Evolutionary conservation across 176 grass and related monocot species (phyloP), one percentile per base, ranked within the genome.

Genomic region (Musa troglodytarum): DNA sequence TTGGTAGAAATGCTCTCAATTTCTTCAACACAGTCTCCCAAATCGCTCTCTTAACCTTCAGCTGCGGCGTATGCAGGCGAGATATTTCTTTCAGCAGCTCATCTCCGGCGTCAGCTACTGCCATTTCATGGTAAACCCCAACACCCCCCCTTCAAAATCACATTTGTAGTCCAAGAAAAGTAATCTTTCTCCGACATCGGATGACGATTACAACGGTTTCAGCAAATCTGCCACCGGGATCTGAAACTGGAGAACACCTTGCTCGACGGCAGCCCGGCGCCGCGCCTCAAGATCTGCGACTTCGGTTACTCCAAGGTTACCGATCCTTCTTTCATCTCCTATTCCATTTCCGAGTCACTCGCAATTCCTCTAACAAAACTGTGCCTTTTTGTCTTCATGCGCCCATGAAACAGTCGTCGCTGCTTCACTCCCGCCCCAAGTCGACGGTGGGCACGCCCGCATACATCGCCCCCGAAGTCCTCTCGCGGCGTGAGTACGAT

Each of bases 61-160:
- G 7, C 7, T 23, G 4, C 22, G 16, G 20, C 49, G 49, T 70
- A 2, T 50, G 15, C 68, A 71, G 68, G 68, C 68, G 16, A 71
- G 68, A 71, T 71, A 71, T 71, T 71, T 71, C 68, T 71, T 71
- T 21, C 68, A 71, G 68, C 68, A 71, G 68, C 68, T 71, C 68
- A 71, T 71, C 34, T 71, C 13, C 68, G 68, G 68, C 43, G 68
- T 71, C 8, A 71, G 49, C 49, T 71, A 52, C 68, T 71, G 68
- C 34, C 68, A 71, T 71, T 71, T 71, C 68, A 71, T 52, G 49
- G 68, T 71, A 71, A 51, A 20, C 22, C 22, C 22, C 22, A 22
- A 22, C 22, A 0, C 10, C n/a, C 16, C 17, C 8, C 13, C 15
- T 26, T 26, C 2, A 69, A 69, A 50, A 68, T 15, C 65, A 8